phyloP scores from a whole-genome alignment of 306 rosid genomes.

The Quercus mongolica region DNA sequence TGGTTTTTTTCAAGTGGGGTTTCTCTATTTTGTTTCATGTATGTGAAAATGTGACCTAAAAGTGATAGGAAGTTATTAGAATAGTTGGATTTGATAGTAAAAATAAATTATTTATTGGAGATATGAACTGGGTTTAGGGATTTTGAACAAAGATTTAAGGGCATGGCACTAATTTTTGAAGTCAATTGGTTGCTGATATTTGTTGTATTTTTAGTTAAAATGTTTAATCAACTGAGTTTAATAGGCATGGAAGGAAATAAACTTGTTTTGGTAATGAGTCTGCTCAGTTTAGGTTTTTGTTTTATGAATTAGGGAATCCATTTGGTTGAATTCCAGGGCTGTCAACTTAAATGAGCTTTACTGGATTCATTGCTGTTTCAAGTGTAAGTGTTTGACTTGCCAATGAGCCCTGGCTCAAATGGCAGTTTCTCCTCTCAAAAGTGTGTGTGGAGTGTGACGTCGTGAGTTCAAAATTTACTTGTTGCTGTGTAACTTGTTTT shows the following conservation, averaged over 20 bases:
- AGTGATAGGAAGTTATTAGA: not conserved
- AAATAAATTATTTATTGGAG: not conserved
- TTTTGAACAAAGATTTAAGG: not conserved
- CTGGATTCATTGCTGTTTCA: not conserved
- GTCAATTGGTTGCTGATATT: not conserved
- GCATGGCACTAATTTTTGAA: not conserved
- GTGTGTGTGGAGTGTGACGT: too few species aligned
- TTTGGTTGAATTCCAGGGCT: not conserved
- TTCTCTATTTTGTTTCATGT: not conserved
- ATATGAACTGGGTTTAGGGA: conserved; percentile 3
- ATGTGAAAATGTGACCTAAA: not conserved
- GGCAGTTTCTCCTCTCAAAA: too few species aligned
- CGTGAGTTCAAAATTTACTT: too few species aligned
- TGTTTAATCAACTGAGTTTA: not conserved
- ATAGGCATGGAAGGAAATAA: conserved; percentile 1
- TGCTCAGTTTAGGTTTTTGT: not conserved
- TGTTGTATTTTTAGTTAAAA: not conserved
- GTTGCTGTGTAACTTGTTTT: too few species aligned
- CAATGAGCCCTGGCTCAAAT: too few species aligned
- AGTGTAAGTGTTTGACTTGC: not conserved
- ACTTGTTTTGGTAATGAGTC: not conserved
- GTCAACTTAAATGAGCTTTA: not conserved
- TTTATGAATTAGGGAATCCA: not conserved
- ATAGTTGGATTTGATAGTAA: not conserved
- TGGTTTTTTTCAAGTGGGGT: not conserved